Percentiles rank a stretch among this genome's conserved stretches.
Evolutionary conservation across 2,329 filamentous ascomycete species (phyloP).

Genomic region (Emergomyces orientalis): DNA sequence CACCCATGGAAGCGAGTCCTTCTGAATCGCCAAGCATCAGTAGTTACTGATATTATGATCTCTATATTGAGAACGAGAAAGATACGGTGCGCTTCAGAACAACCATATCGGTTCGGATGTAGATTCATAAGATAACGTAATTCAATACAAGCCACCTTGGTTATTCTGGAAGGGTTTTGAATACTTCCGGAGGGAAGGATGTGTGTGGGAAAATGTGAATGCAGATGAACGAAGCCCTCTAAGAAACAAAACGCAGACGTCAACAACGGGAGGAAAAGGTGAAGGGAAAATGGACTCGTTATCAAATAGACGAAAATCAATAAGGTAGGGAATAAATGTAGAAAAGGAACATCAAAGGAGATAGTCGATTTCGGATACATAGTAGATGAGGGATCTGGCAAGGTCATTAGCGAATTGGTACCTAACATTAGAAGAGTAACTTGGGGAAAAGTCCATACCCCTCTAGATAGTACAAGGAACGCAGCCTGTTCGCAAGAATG

Average conservation of each 20-base stretch:
- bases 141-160: not conserved
- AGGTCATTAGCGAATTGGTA: not conserved
- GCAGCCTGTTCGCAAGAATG: not conserved
- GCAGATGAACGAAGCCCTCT: conserved; percentile 16
- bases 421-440: not conserved
- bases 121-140: not conserved
- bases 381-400: conserved; percentile 4
- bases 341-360: not conserved
- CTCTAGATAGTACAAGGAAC: not conserved
- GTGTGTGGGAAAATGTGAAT: conserved; percentile 8
- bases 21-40: not conserved
- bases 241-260: conserved; percentile 12
- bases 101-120: not conserved
- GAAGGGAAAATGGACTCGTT: conserved; percentile 8
- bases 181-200: not conserved
- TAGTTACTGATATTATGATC: too few species aligned
- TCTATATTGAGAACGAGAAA: too few species aligned
- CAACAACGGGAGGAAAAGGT: conserved; percentile 9
- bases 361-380: not conserved
- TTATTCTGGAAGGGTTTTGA: not conserved
- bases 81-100: not conserved
- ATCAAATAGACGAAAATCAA: conserved; percentile 3
- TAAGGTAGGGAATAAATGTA: not conserved
- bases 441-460: not conserved
- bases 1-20: too few species aligned